Percentiles rank a stretch among this genome's conserved stretches.
Conservation (phyloP, 2,329 filamentous ascomycete genomes). For the Penicillium sp. region DNA sequence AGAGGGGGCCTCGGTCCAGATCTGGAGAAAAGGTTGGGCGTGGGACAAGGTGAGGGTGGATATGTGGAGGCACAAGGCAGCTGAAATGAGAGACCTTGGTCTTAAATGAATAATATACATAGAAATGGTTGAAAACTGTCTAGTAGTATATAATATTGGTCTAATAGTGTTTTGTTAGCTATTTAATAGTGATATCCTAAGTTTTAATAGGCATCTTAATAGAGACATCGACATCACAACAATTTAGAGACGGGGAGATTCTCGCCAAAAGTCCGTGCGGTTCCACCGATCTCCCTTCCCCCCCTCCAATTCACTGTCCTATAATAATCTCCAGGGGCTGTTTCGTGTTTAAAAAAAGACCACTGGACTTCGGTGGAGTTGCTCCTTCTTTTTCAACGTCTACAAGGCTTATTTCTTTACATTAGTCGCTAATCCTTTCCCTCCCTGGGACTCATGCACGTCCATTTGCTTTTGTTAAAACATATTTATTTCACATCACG, state of each 20-base stretch:
- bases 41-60: neutral
- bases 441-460: conserved; percentile 6
- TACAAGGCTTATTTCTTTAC: neutral
- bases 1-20: conserved; percentile 18
- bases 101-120: no score
- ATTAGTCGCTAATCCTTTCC: conserved; percentile 1
- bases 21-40: conserved; percentile 14
- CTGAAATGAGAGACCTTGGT: neutral
- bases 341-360: neutral
- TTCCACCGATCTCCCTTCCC: neutral
- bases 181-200: no score
- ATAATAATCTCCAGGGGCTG: neutral
- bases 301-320: neutral
- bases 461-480: neutral
- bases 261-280: neutral
- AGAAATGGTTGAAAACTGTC: no score
- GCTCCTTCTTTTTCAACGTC: neutral
- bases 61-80: conserved; percentile 3
- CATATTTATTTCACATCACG: conserved; percentile 4
- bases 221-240: no score
- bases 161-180: neutral
- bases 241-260: neutral
- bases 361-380: neutral
- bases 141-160: neutral
- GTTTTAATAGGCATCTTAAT: no score